Conservation (phyloP, 2,329 filamentous ascomycete genomes). For the Tolypocladium sp. region DNA sequence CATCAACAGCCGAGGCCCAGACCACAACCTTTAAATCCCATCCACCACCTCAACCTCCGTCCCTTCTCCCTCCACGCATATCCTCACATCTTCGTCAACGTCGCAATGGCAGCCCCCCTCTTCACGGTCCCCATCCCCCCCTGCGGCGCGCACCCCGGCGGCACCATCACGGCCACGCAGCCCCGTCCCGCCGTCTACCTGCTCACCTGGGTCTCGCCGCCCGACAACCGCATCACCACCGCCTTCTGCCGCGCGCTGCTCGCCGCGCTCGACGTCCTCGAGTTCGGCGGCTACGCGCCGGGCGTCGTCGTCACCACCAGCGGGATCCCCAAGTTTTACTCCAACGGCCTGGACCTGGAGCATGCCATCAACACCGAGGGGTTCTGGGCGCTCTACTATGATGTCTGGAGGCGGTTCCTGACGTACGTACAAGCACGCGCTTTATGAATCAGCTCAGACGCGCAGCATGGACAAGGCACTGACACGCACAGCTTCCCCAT, state of each 20-base stretch:
- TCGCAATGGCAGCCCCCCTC: constrained; percentile 14
- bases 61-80: not conserved
- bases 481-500: constrained; percentile 56
- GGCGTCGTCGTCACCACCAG: constrained; percentile 73
- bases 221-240: constrained; percentile 68
- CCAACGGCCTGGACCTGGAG: constrained; percentile 71
- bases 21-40: not conserved
- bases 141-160: constrained; percentile 36
- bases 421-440: constrained; percentile 19
- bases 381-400: constrained; percentile 57
- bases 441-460: no score
- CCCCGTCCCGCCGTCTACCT: constrained; percentile 58
- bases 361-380: constrained; percentile 50
- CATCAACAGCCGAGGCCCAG: not conserved
- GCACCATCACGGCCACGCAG: constrained; percentile 53
- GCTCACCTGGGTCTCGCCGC: constrained; percentile 59
- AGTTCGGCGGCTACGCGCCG: constrained; percentile 50
- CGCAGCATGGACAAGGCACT: no score
- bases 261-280: constrained; percentile 65
- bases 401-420: constrained; percentile 52
- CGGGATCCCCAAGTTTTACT: constrained; percentile 69
- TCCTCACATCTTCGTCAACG: not conserved
- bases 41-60: not conserved
- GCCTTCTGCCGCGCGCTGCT: constrained; percentile 59
- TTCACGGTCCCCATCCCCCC: constrained; percentile 45